Evolutionary conservation across 352 stramenopile species (phyloP).

Genomic region (Pythium sp.): DNA sequence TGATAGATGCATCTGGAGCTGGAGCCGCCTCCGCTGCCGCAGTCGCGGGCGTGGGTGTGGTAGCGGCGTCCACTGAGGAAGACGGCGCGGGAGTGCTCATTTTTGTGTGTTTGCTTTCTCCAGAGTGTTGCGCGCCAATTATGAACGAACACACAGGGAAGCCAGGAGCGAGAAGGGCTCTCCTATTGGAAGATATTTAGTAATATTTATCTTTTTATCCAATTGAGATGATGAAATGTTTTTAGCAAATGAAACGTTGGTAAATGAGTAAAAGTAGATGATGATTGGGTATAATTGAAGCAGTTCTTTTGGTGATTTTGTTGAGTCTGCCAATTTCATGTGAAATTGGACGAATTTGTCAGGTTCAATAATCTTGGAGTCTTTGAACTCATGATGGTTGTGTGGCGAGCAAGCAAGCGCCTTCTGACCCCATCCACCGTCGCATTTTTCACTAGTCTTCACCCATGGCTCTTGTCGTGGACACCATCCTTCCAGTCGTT

Average conservation of each 20-base stretch:
- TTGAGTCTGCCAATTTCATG: no score
- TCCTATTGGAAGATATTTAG: neutral
- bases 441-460: no score
- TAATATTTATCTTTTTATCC: no score
- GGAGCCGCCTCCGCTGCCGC: neutral
- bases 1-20: neutral
- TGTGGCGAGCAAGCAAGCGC: no score
- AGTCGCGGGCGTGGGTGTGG: neutral
- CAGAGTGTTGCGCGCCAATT: conserved; percentile 3
- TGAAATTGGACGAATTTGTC: no score
- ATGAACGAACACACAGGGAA: neutral
- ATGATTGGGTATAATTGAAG: neutral
- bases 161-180: neutral
- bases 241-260: neutral
- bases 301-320: no score
- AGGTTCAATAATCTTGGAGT: no score
- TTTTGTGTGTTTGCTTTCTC: neutral
- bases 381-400: no score
- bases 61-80: neutral
- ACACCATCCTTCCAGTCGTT: no score
- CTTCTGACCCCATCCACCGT: no score
- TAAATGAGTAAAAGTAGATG: neutral
- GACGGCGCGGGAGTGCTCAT: conserved; percentile 9
- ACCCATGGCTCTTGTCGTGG: no score
- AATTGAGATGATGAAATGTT: no score